These are phyloP conservation scores for Elongisporangium prolatum DNA, from an alignment of 352 stramenopile genomes.

Conservation along the genomic window DNA sequence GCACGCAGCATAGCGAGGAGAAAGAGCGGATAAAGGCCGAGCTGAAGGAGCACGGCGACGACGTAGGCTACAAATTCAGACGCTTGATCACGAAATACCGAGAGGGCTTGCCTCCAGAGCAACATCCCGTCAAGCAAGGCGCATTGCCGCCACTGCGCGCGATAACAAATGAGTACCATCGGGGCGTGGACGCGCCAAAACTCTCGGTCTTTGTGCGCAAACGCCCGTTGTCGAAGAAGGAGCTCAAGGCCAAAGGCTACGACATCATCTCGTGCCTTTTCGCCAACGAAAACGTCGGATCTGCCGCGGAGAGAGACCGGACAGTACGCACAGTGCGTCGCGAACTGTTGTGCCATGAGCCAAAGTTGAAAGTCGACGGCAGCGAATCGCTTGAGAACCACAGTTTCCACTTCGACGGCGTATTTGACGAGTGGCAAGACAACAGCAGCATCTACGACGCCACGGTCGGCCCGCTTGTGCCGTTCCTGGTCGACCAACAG, in stretches of 20 bases:
- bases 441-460: slow-evolving; percentile 91
- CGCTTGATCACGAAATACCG: slow-evolving; percentile 58
- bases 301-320: slow-evolving; percentile 4
- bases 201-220: slow-evolving; percentile 71
- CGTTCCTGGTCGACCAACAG: slow-evolving; percentile 25
- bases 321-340: slow-evolving; percentile 20
- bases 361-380: slow-evolving; percentile 69
- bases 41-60: slow-evolving; percentile 59
- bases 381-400: slow-evolving; percentile 68
- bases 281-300: background rate
- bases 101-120: slow-evolving; percentile 25
- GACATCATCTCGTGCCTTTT: slow-evolving; percentile 57
- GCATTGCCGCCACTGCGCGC: slow-evolving; percentile 4
- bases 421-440: slow-evolving; percentile 89
- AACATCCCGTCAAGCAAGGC: slow-evolving; percentile 13
- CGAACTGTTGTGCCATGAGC: slow-evolving; percentile 66
- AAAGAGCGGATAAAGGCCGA: slow-evolving; percentile 66
- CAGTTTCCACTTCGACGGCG: slow-evolving; percentile 66
- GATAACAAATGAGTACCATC: no score
- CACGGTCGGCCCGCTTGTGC: slow-evolving; percentile 53
- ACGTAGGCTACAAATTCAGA: slow-evolving; percentile 73
- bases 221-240: slow-evolving; percentile 57
- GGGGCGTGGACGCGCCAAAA: slow-evolving; percentile 11
- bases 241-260: slow-evolving; percentile 63
- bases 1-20: slow-evolving; percentile 48